Evolutionary conservation across 2,329 filamentous ascomycete species (phyloP).

Genomic region (Penicillium sp.): DNA sequence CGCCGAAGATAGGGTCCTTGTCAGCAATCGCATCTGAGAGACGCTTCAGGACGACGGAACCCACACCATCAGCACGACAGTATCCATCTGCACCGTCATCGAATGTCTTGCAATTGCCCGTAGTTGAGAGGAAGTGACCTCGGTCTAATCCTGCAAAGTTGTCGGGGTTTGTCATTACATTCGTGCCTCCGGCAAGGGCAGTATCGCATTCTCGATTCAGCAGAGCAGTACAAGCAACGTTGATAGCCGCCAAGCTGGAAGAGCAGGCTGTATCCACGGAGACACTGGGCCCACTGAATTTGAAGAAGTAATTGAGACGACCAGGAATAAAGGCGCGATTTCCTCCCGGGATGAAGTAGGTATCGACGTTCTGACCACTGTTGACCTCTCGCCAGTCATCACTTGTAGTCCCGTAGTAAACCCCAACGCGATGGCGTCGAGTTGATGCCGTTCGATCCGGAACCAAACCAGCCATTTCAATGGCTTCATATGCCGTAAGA

Average conservation of each 20-base stretch:
- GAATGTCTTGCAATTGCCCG: slow-evolving; percentile 50
- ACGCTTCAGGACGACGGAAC: slow-evolving; percentile 22
- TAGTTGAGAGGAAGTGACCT: slow-evolving; percentile 35
- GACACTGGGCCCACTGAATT: slow-evolving; percentile 71
- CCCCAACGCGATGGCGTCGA: slow-evolving; percentile 58
- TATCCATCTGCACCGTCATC: no score
- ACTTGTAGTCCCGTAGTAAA: slow-evolving; percentile 66
- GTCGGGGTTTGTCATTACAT: slow-evolving; percentile 73
- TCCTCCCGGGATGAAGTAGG: slow-evolving; percentile 9
- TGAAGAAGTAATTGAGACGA: slow-evolving; percentile 64
- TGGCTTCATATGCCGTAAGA: slow-evolving; percentile 73
- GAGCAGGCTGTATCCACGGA: slow-evolving; percentile 77
- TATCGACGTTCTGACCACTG: slow-evolving; percentile 5
- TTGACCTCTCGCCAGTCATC: slow-evolving; percentile 21
- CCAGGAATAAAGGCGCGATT: slow-evolving; percentile 15
- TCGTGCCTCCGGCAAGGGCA: slow-evolving; percentile 75
- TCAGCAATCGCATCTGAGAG: slow-evolving; percentile 56
- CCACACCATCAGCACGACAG: no score
- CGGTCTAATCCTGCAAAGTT: slow-evolving; percentile 74
- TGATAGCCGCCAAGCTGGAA: slow-evolving; percentile 59
- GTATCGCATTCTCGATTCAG: slow-evolving; percentile 77
- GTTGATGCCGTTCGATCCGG: slow-evolving; percentile 9
- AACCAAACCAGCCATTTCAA: slow-evolving; percentile 28
- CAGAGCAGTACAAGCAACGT: slow-evolving; percentile 70
- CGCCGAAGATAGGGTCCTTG: slow-evolving; percentile 48